phyloP scores from a whole-genome alignment of 2,329 filamentous ascomycete species.

The Botryotinia convoluta region DNA sequence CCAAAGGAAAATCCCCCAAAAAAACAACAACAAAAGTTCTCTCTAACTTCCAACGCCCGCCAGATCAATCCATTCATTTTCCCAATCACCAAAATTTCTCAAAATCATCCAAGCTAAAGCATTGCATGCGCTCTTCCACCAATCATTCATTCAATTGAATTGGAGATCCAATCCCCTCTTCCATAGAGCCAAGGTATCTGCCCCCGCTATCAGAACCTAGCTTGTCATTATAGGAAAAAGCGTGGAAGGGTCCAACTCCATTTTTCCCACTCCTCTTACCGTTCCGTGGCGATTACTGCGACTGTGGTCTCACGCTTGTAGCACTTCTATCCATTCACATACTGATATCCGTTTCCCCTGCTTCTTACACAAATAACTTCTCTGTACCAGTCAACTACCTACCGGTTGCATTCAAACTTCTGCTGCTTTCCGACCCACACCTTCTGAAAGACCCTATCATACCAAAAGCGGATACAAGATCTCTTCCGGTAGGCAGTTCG shows the following conservation, averaged over 20 bases:
- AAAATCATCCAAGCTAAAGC: not conserved
- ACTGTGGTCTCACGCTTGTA: slow-evolving; percentile 14
- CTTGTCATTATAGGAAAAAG: slow-evolving; percentile 13
- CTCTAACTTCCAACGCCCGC: not conserved
- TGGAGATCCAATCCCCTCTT: not conserved
- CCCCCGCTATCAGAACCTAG: slow-evolving; percentile 12
- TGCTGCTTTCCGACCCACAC: slow-evolving; percentile 18
- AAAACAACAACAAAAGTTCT: not conserved
- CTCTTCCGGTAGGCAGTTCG: slow-evolving; percentile 18
- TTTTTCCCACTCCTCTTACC: slow-evolving; percentile 15
- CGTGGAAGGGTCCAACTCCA: slow-evolving; percentile 14
- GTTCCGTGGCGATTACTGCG: slow-evolving; percentile 14
- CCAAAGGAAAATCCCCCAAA: not conserved
- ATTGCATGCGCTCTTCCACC: slow-evolving; percentile 1
- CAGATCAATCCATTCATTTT: slow-evolving; percentile 5
- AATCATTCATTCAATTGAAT: not conserved
- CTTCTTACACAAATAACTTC: slow-evolving; percentile 4
- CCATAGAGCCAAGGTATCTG: not conserved
- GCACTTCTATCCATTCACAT: slow-evolving; percentile 10
- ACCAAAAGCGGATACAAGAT: slow-evolving; percentile 17
- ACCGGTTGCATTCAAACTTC: slow-evolving; percentile 12
- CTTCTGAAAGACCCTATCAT: slow-evolving; percentile 17
- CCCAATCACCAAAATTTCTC: not conserved
- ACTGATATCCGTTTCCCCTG: slow-evolving; percentile 10
- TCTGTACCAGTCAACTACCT: slow-evolving; percentile 1